Evolutionary conservation across 768 basidiomycete species (phyloP), one percentile per base, ranked within the genome.

Genomic region (Mycena maculata): DNA sequence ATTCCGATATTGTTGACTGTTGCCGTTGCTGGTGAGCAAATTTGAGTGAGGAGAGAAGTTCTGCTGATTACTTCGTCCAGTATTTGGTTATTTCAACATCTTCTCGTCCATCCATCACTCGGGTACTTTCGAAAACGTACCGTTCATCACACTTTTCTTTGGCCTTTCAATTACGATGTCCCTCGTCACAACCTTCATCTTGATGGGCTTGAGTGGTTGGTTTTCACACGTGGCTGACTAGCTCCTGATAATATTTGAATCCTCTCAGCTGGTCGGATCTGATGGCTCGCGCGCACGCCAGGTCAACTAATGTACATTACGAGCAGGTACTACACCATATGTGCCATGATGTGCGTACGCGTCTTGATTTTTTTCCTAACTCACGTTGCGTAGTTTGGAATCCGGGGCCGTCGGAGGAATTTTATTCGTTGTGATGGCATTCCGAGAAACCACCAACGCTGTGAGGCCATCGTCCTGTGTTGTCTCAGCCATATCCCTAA

Each of bases 151-250:
- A 11, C 30, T 27, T 27, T 54, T 62, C 6, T 45, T 63, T 8
- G 15, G 38, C 15, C 45, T 63, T 30, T 54, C 61, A 10, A 63
- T 53, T 15, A 39, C 31, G n/a, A 47, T 25, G 22, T 63, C 61
- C 6, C n/a, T 63, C 23, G 33, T 45, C 30, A 63, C 50, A 25
- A 63, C 52, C 4, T 25, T 55, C 30, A 36, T 63, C 28, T 45
- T 63, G 11, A 63, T 54, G 9, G n/a, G 30, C 4, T n/a, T 63
- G 52, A 54, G 61, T 47, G 61, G 61, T 63, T 27, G 23, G 61
- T 55, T 38, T 31, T 38, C 31, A 18, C 39, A 8, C 31, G 18
- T 38, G 22, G 30, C 4, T 7, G 3, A 22, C 16, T 63, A 45
- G 12, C 44, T 28, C 53, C 58, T 15, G 31, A n/a, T n/a, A 20